phyloP scores from a whole-genome alignment of 306 rosid species.

The Arachis hypogaea region DNA sequence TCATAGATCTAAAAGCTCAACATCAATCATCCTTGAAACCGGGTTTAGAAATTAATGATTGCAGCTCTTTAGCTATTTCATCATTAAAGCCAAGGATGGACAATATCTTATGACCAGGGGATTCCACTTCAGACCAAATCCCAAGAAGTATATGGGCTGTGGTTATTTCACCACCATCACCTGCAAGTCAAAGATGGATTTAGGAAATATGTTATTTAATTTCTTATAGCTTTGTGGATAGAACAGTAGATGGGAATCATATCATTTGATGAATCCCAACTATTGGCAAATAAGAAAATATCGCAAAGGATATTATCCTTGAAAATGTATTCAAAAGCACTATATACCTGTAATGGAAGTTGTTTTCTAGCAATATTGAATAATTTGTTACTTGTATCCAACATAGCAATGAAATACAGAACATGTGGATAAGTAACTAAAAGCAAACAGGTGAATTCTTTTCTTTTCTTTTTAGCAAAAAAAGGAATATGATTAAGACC shows the following conservation, averaged over 20 bases:
- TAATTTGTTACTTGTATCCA: not conserved
- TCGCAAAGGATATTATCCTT: not conserved
- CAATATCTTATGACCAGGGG: constrained; percentile 56
- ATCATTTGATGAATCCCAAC: constrained; percentile 9
- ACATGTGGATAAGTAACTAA: not conserved
- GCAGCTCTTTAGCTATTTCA: constrained; percentile 58
- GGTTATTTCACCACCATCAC: constrained; percentile 53
- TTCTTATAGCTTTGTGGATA: not conserved
- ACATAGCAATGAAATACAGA: not conserved
- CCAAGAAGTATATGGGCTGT: constrained; percentile 58
- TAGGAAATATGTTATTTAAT: not conserved
- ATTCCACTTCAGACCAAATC: constrained; percentile 54
- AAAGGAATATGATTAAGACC: not conserved
- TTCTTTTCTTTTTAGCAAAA: too few species aligned
- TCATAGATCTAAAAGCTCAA: not conserved
- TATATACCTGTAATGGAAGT: not conserved
- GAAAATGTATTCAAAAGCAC: not conserved
- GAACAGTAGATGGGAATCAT: not conserved
- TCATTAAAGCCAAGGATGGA: constrained; percentile 53
- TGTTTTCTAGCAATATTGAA: not conserved
- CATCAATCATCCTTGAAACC: constrained; percentile 48
- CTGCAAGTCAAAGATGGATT: constrained; percentile 35
- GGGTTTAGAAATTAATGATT: constrained; percentile 46
- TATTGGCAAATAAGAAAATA: constrained; percentile 24
- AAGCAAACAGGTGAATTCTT: not conserved